Conservation (phyloP, 1,284 basidiomycete genomes). For the Trichosporon sp. region DNA sequence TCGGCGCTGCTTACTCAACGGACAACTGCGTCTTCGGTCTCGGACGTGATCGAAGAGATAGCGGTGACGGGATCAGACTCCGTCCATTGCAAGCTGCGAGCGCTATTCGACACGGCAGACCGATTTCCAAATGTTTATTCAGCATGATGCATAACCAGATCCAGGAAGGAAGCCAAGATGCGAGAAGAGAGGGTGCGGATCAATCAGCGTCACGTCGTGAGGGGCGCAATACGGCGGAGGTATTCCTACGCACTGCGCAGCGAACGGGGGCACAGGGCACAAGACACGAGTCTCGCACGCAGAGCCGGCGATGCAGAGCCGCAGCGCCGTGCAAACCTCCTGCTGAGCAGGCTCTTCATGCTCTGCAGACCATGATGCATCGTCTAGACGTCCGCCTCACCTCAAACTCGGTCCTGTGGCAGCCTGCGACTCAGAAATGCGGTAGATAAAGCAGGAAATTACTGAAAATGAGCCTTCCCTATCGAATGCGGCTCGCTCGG, state of each 20-base stretch:
- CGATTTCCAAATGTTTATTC: background rate
- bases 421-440: background rate
- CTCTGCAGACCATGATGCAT: conserved; percentile 5
- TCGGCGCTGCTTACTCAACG: background rate
- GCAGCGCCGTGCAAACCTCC: background rate
- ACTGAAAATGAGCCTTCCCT: background rate
- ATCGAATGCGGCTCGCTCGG: background rate
- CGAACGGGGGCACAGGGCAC: background rate
- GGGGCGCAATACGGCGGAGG: background rate
- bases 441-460: background rate
- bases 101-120: background rate
- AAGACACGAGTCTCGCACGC: background rate
- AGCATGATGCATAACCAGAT: background rate
- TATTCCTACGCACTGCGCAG: background rate
- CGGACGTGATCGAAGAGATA: background rate
- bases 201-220: background rate
- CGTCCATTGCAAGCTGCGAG: background rate
- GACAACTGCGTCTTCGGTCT: background rate
- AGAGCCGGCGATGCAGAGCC: background rate
- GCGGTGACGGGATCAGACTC: background rate
- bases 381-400: background rate
- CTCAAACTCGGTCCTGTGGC: background rate
- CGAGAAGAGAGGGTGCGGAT: background rate
- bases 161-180: background rate
- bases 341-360: background rate